Evolutionary conservation across 139 green algal genomes (phyloP).

Genomic region (Picochlorum sp.): DNA sequence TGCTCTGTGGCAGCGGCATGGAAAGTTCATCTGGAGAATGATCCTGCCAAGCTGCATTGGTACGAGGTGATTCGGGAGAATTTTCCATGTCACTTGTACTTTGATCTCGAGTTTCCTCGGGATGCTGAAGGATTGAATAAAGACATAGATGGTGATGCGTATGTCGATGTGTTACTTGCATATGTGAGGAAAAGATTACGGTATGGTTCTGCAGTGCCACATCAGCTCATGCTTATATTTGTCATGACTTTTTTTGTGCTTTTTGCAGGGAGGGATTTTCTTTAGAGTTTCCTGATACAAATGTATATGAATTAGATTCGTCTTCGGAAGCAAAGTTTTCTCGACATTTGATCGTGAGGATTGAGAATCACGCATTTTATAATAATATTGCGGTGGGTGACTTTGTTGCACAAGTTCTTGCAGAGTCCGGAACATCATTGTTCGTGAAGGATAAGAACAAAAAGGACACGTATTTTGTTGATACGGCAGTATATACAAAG

Average conservation of each 20-base stretch:
- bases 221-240: neutral
- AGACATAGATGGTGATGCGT: conserved; percentile 36
- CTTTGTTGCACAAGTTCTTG: conserved; percentile 34
- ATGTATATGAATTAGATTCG: conserved; percentile 65
- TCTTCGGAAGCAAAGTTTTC: conserved; percentile 65
- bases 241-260: neutral
- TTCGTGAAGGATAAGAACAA: conserved; percentile 13
- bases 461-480: conserved; percentile 36
- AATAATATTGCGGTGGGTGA: conserved; percentile 43
- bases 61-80: conserved; percentile 62
- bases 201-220: neutral
- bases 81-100: conserved; percentile 80
- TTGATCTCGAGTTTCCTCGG: conserved; percentile 70
- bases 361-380: conserved; percentile 48
- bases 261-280: neutral
- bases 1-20: conserved; percentile 31
- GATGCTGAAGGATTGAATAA: conserved; percentile 34
- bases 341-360: conserved; percentile 65
- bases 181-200: conserved; percentile 14
- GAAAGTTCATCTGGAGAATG: conserved; percentile 11
- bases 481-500: conserved; percentile 64
- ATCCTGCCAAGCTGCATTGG: conserved; percentile 27
- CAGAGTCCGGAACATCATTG: conserved; percentile 14
- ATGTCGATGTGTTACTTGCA: conserved; percentile 45
- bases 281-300: neutral